phyloP scores from a whole-genome alignment of 176 grass and related monocot species.

The Microstegium vimineum region DNA sequence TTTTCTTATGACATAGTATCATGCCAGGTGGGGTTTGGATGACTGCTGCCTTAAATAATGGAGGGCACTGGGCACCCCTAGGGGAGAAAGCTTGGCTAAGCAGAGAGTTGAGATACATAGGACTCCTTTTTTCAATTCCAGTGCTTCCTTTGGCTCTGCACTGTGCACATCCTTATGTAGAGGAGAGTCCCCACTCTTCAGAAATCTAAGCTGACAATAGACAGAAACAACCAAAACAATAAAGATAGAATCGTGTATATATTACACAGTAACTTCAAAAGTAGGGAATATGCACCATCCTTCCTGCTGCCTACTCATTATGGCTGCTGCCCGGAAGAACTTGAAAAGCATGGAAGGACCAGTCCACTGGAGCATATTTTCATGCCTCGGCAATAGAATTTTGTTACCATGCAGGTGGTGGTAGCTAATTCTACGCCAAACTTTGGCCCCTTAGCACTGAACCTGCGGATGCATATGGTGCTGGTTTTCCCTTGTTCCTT shows the following conservation, averaged over 20 bases:
- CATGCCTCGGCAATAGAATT: not conserved
- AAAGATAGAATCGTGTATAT: not conserved
- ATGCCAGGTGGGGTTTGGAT: not conserved
- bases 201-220: not conserved
- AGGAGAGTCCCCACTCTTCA: not conserved
- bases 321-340: not conserved
- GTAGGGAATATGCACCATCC: not conserved
- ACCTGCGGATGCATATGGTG: not conserved
- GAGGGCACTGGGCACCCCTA: not conserved
- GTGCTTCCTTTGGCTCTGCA: not conserved
- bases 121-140: not conserved
- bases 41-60: not conserved
- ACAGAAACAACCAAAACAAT: not conserved
- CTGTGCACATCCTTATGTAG: not conserved
- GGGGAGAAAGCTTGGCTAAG: not conserved
- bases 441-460: not conserved
- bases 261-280: not conserved
- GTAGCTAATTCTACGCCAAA: not conserved
- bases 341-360: not conserved
- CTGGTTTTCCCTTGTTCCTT: not conserved
- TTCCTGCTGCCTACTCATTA: not conserved
- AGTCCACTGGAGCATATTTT: not conserved
- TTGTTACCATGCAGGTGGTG: not conserved
- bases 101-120: not conserved
- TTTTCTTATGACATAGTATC: not conserved